Percentiles rank a stretch among this genome's conserved stretches.
These are phyloP conservation scores for Spergularia azorica DNA, from an alignment of 179 eudicot genomes.

Conservation along the genomic window DNA sequence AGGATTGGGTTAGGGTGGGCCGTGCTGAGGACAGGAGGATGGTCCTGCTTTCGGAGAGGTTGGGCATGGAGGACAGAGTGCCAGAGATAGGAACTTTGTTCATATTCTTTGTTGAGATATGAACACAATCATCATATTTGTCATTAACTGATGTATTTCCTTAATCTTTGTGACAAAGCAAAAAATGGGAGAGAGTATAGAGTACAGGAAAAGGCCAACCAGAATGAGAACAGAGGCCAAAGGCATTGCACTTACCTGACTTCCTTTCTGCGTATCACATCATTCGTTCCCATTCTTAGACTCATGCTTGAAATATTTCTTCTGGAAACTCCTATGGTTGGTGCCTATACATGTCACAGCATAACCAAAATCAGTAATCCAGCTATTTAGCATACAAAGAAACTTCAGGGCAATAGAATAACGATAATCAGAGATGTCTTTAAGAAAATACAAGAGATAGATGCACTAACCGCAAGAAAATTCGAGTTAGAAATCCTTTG, in stretches of 20 bases:
- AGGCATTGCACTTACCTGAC: constrained; percentile 23
- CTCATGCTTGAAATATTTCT: constrained; percentile 37
- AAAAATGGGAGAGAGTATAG: too few relatives aligned
- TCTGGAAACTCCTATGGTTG: constrained; percentile 35
- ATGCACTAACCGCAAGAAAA: constrained; percentile 43
- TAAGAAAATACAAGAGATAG: constrained; percentile 5
- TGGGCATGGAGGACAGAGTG: too few relatives aligned
- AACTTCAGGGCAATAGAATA: not conserved
- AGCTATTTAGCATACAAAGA: not conserved
- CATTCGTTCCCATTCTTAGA: constrained; percentile 38
- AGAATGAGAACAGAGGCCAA: not conserved
- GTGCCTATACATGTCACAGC: constrained; percentile 35
- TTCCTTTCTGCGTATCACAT: constrained; percentile 31
- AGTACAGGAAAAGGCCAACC: not conserved
- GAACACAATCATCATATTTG: too few relatives aligned
- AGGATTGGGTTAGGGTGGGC: too few relatives aligned
- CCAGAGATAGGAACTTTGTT: too few relatives aligned
- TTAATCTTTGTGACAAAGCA: too few relatives aligned
- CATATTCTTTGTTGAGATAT: too few relatives aligned
- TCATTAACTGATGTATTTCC: too few relatives aligned
- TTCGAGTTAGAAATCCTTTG: constrained; percentile 37
- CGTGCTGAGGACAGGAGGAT: too few relatives aligned
- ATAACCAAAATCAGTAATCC: not conserved
- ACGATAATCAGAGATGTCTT: constrained; percentile 3
- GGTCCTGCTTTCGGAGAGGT: too few relatives aligned